Conservation (phyloP, 192 early-diverging fungal genomes). For the Backusella westeae region DNA sequence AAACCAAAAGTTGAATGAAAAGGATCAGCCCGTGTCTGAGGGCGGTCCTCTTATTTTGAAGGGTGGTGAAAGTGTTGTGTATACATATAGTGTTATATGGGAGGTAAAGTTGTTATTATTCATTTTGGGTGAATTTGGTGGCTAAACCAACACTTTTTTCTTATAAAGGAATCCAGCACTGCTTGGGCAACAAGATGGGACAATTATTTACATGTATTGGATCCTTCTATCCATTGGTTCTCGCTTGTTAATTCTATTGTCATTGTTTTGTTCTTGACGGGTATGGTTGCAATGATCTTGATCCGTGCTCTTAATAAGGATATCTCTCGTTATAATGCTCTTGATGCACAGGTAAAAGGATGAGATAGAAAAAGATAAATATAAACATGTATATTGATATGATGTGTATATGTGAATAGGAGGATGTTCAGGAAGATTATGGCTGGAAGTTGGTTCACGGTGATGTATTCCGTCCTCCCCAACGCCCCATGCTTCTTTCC, state of each 20-base stretch:
- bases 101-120: slow-evolving; percentile 27
- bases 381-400: neutral
- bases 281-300: slow-evolving; percentile 90
- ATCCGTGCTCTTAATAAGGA: slow-evolving; percentile 88
- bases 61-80: slow-evolving; percentile 47
- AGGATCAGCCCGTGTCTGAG: slow-evolving; percentile 13
- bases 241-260: slow-evolving; percentile 92
- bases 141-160: too few relatives aligned
- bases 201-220: slow-evolving; percentile 78
- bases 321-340: slow-evolving; percentile 87
- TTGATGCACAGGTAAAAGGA: slow-evolving; percentile 44
- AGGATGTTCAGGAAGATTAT: slow-evolving; percentile 91
- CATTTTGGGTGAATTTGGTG: neutral
- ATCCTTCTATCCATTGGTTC: slow-evolving; percentile 96
- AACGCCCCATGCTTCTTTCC: slow-evolving; percentile 69
- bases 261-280: slow-evolving; percentile 90
- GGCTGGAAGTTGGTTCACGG: slow-evolving; percentile 99
- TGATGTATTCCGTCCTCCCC: slow-evolving; percentile 93
- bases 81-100: slow-evolving; percentile 72
- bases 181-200: slow-evolving; percentile 87
- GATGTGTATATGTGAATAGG: slow-evolving; percentile 15
- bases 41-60: slow-evolving; percentile 9
- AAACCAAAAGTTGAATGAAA: slow-evolving; percentile 31
- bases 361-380: neutral
- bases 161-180: slow-evolving; percentile 49